phyloP scores from a whole-genome alignment of 495 filamentous ascomycete genomes.

The Hypoxylon lienhwacheense region DNA sequence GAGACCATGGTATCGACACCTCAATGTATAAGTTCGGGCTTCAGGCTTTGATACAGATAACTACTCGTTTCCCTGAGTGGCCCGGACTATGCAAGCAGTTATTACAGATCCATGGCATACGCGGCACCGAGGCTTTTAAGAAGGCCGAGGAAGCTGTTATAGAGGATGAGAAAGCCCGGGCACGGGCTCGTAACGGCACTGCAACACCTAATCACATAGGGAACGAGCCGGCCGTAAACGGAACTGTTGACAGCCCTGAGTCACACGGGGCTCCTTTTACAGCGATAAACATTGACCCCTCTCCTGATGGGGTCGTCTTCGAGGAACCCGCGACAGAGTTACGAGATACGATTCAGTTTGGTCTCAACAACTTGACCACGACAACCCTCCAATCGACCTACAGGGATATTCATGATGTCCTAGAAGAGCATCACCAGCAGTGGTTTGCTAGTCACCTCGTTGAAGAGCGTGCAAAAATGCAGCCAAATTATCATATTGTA shows the following conservation, averaged over 20 bases:
- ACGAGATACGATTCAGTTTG: slow-evolving; percentile 92
- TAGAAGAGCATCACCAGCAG: slow-evolving; percentile 80
- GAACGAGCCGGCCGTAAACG: slow-evolving; percentile 59
- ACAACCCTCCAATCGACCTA: slow-evolving; percentile 83
- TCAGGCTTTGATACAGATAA: slow-evolving; percentile 90
- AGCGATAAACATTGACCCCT: slow-evolving; percentile 73
- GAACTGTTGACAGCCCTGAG: slow-evolving; percentile 61
- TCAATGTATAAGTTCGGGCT: slow-evolving; percentile 98
- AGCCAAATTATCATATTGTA: slow-evolving; percentile 91
- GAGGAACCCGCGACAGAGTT: slow-evolving; percentile 81
- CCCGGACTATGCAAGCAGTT: slow-evolving; percentile 83
- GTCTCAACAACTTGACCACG: slow-evolving; percentile 92
- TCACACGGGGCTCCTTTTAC: slow-evolving; percentile 62
- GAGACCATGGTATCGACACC: slow-evolving; percentile 74
- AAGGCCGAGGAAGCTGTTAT: slow-evolving; percentile 79
- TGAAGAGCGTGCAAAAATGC: slow-evolving; percentile 91
- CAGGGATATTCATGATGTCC: slow-evolving; percentile 71
- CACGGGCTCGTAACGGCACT: slow-evolving; percentile 50
- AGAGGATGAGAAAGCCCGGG: slow-evolving; percentile 58
- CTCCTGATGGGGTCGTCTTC: slow-evolving; percentile 59
- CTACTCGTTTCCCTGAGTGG: slow-evolving; percentile 84
- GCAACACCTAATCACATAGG: slow-evolving; percentile 22
- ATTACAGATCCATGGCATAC: slow-evolving; percentile 75
- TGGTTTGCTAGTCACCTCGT: slow-evolving; percentile 98
- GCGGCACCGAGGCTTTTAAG: slow-evolving; percentile 79